Percentiles rank a stretch among this genome's conserved stretches.
Evolutionary conservation across 306 rosid species (phyloP).

Genomic region (Cucurbita argyrosperma): DNA sequence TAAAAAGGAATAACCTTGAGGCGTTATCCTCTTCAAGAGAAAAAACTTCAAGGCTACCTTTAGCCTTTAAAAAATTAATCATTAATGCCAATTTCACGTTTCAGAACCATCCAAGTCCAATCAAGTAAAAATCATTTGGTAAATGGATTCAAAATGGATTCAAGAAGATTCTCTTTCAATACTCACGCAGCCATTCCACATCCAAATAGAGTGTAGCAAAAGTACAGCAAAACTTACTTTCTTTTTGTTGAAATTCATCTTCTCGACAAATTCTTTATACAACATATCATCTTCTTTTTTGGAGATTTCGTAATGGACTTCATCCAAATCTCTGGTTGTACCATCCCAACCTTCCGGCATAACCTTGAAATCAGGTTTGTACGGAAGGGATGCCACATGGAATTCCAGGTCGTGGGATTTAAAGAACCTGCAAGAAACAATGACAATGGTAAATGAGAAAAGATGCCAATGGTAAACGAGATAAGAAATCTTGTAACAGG

Average conservation of each 20-base stretch:
- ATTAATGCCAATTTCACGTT: background rate
- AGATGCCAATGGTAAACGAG: background rate
- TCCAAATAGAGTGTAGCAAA: background rate
- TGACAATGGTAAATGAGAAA: background rate
- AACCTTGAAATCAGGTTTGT: slow-evolving; percentile 89
- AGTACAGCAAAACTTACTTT: slow-evolving; percentile 42
- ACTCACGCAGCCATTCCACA: background rate
- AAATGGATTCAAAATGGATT: background rate
- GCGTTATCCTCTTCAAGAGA: no score
- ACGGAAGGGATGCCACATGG: slow-evolving; percentile 88
- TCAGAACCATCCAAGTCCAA: background rate
- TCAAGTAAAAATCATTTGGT: background rate
- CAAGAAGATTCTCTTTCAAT: background rate
- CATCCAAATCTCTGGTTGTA: slow-evolving; percentile 72
- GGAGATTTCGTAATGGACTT: slow-evolving; percentile 89
- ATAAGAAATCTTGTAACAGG: background rate
- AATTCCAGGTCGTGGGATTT: slow-evolving; percentile 70
- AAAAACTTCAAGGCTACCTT: background rate
- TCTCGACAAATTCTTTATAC: slow-evolving; percentile 66
- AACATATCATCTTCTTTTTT: slow-evolving; percentile 78
- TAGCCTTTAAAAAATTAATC: background rate
- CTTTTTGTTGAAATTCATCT: slow-evolving; percentile 76
- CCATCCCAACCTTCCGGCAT: slow-evolving; percentile 99
- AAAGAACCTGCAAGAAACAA: slow-evolving; percentile 52
- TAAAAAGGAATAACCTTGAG: no score